Base-by-base conservation (phyloP, 352 stramenopile species). In the Pythium plurisporium region DNA sequence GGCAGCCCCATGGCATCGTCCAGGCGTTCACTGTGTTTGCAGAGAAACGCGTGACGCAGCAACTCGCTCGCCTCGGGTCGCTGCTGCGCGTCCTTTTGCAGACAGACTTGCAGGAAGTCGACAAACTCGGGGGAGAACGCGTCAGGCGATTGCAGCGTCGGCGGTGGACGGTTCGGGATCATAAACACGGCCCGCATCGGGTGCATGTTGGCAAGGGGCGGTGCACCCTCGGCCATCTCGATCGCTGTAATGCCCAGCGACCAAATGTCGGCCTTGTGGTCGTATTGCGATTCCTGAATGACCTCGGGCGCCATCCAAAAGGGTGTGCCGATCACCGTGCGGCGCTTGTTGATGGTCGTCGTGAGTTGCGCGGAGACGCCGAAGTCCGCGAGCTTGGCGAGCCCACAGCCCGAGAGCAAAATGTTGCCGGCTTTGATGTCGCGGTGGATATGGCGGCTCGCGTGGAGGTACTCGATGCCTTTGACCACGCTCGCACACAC, bases 121-220 rank as follows among this genome's bases (percentile, higher is more conserved):
- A 87, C 77, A 55, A 94, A 88, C 48, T 71, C 70, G 12, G 66
- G 30, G n/a, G 82, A 91, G 55, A 93, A 93, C 27, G 65, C 73
- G 31, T 69, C 82, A 38, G n/a, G n/a, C n/a, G n/a, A n/a, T n/a
- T 93, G 77, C 8, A 98, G 74, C 30, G 65, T 74, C 3, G 94
- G 89, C 36, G 92, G 87, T 7, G 94, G 85, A 69, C 96, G 96
- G 34, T 92, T 96, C 6, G 97, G 96, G 68, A 99, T 99, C 63
- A 99, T 88, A 72, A 99, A 99, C 56, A 99, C 93, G 46, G 98
- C 97, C 67, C 97, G 89, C 80, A 99, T 97, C 7, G 97, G 97
- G 71, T 99, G 96, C 34, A 99, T 86, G 59, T 91, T 82, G 44
- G 84, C 74, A 53, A 99, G 94, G 91, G 89, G 89, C 17, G 89